Base-by-base conservation (phyloP, 1,139 yeast species). In the Blastobotrys serpentis region DNA sequence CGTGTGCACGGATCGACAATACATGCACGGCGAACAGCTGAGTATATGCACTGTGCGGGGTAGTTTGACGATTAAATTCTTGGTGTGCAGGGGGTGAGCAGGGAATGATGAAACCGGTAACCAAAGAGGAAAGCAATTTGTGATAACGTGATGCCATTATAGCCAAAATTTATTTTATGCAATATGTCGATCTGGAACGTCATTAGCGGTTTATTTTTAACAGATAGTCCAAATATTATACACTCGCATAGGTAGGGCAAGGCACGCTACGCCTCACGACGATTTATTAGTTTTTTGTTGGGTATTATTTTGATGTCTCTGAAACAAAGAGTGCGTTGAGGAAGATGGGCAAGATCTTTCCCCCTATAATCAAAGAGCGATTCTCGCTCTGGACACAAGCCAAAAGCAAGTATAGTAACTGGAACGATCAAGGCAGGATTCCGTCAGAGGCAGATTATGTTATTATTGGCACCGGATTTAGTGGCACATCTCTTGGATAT, bases 381-480 rank as follows among this genome's bases (percentile, higher is more conserved):
- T 43, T 54, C 11, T 51, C 58, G 3, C 49, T 52, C 43, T 57
- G 61, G 61, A 44, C 56, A 16, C 49, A 47, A 16, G 29, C 40
- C 8, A 46, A 47, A 37, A 48, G 56, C 21, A 29, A 51, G 6
- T 42, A 57, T n/a, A 51, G 56, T 2, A 47, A 58, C 42, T 52
- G 43, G 47, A 48, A 49, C 21, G 47, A 56, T 0, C 68, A 56
- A 3, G 42, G 52, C 6, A 16, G n/a, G 2, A 30, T 65, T 17
- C 71, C 70, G 7, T 16, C 47, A 4, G 63, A 61, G 32, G 63
- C 64, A 2, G 73, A 70, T 42, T 62, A 68, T 8, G 56, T 71
- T 14, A 64, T 72, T 43, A 63, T 72, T 37, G 76, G 77, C 7
- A 65, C 74, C 0, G 76, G 77, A 7, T 71, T 70, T 51, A 63